Evolutionary conservation across 2,329 filamentous ascomycete genomes (phyloP).

Genomic region (Cercospora sp.): DNA sequence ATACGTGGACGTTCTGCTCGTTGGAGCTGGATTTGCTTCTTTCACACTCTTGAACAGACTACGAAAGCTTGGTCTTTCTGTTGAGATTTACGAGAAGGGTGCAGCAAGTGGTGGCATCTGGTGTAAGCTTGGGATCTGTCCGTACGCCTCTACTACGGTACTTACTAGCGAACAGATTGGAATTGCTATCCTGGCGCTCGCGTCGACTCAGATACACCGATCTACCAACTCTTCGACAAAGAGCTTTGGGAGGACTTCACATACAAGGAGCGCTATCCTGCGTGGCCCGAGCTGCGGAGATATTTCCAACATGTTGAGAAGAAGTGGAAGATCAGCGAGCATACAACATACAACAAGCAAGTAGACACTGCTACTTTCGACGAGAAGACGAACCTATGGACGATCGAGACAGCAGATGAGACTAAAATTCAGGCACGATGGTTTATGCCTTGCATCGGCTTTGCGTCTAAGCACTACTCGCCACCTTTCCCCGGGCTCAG

Average conservation of each 20-base stretch:
- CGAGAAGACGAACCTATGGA: conserved; percentile 52
- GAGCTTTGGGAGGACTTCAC: conserved; percentile 53
- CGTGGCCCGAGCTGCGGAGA: conserved; percentile 51
- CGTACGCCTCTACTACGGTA: background rate
- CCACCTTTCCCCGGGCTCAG: conserved; percentile 61
- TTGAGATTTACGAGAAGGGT: conserved; percentile 40
- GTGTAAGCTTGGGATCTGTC: conserved; percentile 19
- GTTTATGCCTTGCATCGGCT: conserved; percentile 57
- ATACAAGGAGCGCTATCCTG: conserved; percentile 43
- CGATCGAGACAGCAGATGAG: conserved; percentile 54
- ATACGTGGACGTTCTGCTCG: conserved; percentile 25
- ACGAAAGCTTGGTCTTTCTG: conserved; percentile 37
- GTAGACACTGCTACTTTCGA: conserved; percentile 57
- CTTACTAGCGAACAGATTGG: conserved; percentile 10
- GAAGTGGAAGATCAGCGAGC: conserved; percentile 56
- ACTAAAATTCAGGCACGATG: conserved; percentile 53
- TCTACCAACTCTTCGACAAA: conserved; percentile 35
- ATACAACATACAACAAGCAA: conserved; percentile 57
- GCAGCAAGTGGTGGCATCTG: conserved; percentile 41
- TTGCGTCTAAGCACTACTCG: conserved; percentile 60
- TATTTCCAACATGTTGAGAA: conserved; percentile 64
- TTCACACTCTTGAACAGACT: conserved; percentile 35
- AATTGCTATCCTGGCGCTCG: conserved; percentile 44
- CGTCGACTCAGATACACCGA: conserved; percentile 45
- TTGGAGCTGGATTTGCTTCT: conserved; percentile 28